phyloP scores from a whole-genome alignment of 2,329 filamentous ascomycete species.

The Neopestalotiopsis sp. region DNA sequence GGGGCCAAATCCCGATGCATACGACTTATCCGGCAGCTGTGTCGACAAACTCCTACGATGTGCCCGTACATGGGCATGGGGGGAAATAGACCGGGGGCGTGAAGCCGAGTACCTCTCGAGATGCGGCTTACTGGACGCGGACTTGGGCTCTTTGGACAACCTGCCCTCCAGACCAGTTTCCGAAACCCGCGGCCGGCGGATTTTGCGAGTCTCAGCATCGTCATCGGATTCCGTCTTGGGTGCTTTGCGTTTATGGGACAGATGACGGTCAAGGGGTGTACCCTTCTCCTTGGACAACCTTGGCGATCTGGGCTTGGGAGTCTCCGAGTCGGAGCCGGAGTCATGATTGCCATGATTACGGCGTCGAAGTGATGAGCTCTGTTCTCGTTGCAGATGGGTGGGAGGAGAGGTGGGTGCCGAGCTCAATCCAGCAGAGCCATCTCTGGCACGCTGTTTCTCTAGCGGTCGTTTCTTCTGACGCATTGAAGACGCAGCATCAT shows the following conservation, averaged over 20 bases:
- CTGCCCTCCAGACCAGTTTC: constrained; percentile 47
- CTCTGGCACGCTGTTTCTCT: constrained; percentile 53
- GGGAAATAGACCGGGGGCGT: constrained; percentile 62
- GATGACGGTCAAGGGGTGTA: constrained; percentile 52
- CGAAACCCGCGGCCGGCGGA: constrained; percentile 57
- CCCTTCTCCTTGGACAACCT: constrained; percentile 55
- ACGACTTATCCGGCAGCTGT: constrained; percentile 61
- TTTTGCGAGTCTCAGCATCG: constrained; percentile 59
- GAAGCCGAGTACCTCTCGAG: constrained; percentile 38
- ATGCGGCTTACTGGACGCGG: constrained; percentile 37
- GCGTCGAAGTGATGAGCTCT: constrained; percentile 40
- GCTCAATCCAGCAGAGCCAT: constrained; percentile 62
- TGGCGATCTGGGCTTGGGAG: constrained; percentile 48
- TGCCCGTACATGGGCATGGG: constrained; percentile 58
- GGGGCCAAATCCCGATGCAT: constrained; percentile 56
- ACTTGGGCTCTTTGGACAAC: constrained; percentile 35
- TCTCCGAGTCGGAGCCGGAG: constrained; percentile 64
- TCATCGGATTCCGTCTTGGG: constrained; percentile 62
- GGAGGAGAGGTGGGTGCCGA: constrained; percentile 64
- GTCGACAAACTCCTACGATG: constrained; percentile 71
- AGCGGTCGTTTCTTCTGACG: constrained; percentile 58
- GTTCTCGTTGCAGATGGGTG: constrained; percentile 38
- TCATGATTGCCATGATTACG: constrained; percentile 44
- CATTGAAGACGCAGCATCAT: constrained; percentile 32
- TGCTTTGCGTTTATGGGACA: constrained; percentile 59